Evolutionary conservation across 805 yeast species (phyloP).

Genomic region (Candida maesae): DNA sequence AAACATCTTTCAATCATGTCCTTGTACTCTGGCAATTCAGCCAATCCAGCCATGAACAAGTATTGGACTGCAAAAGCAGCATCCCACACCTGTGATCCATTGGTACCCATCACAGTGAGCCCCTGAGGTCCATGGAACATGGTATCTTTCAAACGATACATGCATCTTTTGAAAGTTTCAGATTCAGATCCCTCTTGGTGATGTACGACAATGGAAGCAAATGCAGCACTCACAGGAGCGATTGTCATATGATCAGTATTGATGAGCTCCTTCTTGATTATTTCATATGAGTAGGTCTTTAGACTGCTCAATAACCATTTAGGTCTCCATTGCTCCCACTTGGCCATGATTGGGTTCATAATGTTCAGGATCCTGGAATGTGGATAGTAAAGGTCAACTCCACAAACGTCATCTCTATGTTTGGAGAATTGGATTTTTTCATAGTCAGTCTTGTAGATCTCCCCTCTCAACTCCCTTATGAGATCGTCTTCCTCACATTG

Average conservation of each 20-base stretch:
- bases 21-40: slow-evolving; percentile 61
- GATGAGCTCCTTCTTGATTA: slow-evolving; percentile 66
- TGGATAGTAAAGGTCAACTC: slow-evolving; percentile 91
- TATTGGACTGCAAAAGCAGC: slow-evolving; percentile 88
- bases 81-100: slow-evolving; percentile 98
- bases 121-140: slow-evolving; percentile 88
- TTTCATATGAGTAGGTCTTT: slow-evolving; percentile 50
- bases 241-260: slow-evolving; percentile 83
- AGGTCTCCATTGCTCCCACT: slow-evolving; percentile 76
- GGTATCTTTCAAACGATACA: slow-evolving; percentile 66
- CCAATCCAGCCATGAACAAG: slow-evolving; percentile 73
- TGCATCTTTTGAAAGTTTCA: slow-evolving; percentile 48
- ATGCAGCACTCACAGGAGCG: slow-evolving; percentile 91
- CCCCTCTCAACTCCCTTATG: slow-evolving; percentile 62
- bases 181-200: slow-evolving; percentile 70
- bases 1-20: slow-evolving; percentile 63
- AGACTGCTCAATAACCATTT: slow-evolving; percentile 57
- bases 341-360: slow-evolving; percentile 54
- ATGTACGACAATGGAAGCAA: slow-evolving; percentile 70
- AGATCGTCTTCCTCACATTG: slow-evolving; percentile 62
- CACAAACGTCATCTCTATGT: slow-evolving; percentile 83
- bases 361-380: slow-evolving; percentile 66
- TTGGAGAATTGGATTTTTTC: slow-evolving; percentile 61
- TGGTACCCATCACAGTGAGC: slow-evolving; percentile 92
- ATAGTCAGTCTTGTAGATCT: slow-evolving; percentile 68